A percentile compares a stretch with the other conserved stretches of the same genome.
These are phyloP conservation scores for Fusarium transvaalense DNA, from an alignment of 2,329 filamentous ascomycete species.

Conservation along the genomic window DNA sequence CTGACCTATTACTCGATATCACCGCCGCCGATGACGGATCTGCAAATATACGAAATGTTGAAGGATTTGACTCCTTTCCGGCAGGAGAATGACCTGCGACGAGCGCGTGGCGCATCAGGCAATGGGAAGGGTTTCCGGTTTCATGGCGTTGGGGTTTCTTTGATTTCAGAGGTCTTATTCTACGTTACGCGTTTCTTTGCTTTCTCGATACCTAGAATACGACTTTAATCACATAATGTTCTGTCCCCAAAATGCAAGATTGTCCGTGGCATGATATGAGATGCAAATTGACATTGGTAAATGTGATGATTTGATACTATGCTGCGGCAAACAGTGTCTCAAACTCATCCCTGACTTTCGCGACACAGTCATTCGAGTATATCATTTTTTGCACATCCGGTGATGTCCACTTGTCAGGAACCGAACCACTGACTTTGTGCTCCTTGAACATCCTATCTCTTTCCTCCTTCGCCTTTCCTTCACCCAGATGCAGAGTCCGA, in stretches of 20 bases:
- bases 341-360: conserved; percentile 54
- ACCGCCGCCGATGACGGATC: conserved; percentile 6
- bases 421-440: conserved; percentile 62
- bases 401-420: conserved; percentile 78
- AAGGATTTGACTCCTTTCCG: not conserved
- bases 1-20: conserved; percentile 10
- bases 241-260: not conserved
- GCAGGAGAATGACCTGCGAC: not conserved
- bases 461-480: conserved; percentile 70
- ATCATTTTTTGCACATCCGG: conserved; percentile 76
- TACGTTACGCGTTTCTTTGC: conserved; percentile 32
- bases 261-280: not conserved
- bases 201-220: conserved; percentile 35
- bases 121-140: conserved; percentile 24
- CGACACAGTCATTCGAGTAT: conserved; percentile 72
- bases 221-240: conserved; percentile 42
- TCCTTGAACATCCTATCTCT: conserved; percentile 68
- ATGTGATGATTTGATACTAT: conserved; percentile 23
- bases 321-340: conserved; percentile 38
- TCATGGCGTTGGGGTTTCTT: conserved; percentile 43
- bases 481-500: conserved; percentile 68
- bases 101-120: conserved; percentile 33
- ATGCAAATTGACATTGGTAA: conserved; percentile 1
- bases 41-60: not conserved
- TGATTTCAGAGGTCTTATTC: conserved; percentile 28